Base-by-base conservation (phyloP, 768 basidiomycete species). In the Mycena floridula region DNA sequence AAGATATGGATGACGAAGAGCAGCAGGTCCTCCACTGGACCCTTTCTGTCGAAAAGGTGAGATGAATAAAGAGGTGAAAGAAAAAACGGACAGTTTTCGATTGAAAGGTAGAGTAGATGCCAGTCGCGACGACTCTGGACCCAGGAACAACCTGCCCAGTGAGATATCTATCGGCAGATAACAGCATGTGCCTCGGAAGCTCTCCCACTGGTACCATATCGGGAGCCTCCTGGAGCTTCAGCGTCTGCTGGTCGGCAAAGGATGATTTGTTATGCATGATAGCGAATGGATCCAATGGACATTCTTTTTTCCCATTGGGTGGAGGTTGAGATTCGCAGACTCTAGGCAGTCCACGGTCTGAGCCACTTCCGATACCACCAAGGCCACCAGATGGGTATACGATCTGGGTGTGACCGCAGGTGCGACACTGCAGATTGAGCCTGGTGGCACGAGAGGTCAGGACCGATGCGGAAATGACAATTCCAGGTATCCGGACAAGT, bases 171-270 rank as follows among this genome's bases (percentile, higher is more conserved):
- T 99, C 96, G 4, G 81, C 82, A 23, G 89, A 94, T 21, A 99
- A 70, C 41, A 95, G 74, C 76, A 99, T 92, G 59, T 98, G 96
- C 40, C 94, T 69, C 7, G 96, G 96, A 32, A 99, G 71, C 59
- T 99, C 96, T 74, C 96, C 96, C 21, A 98, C 94, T 0, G 96
- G 96, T 1, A 99, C 96, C 91, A 97, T 96, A 62, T 99, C 96
- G 0, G 96, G 96, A 15, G 95, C 94, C 64, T 99, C 96, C 64
- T 99, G 96, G 11, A 99, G 77, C 61, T 99, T 99, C 54, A 99
- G 74, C 9, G 81, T 88, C 64, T 99, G 96, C 54, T 96, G 93
- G 59, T 99, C 96, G 7, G 93, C 85, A 58, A 98, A 99, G 5
- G 79, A 73, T 25, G 91, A 98, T 65, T 91, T 89, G 27, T 91